Evolutionary conservation across 2,329 filamentous ascomycete species (phyloP), one percentile per base, ranked within the genome.

Genomic region (Dichotomopilus funicola): DNA sequence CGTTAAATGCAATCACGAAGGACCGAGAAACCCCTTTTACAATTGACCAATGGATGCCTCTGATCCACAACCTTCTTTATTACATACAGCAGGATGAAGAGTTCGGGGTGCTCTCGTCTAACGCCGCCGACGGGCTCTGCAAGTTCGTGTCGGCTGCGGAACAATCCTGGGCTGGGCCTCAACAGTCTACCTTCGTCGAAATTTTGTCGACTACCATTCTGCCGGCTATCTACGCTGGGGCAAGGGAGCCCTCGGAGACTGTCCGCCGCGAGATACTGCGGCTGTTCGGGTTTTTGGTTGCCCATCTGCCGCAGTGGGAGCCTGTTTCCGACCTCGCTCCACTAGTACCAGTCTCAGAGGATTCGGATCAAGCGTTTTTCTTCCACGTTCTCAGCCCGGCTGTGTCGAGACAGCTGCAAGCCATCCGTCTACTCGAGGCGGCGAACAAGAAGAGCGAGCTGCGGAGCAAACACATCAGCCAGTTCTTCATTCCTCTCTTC

Each of bases 371-470:
- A 9, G 88, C 89, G 0, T 96, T 99, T 74, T 99, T 97, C 75
- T 88, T 82, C 70, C 95, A 97, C 64, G 84, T 97, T 45, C 75
- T 97, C 38, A 91, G 94, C 66, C 92, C 95, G 48, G 91, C 95
- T 51, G 86, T 91, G 38, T 86, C 94, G 57, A 85, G 89, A 61
- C 88, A 95, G 65, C 78, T 95, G 53, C 87, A 91, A 63, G 91
- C 94, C 2, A 75, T 99, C 40, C 85, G 88, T 57, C 80, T 89
- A 55, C 76, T 99, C 10, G 85, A 88, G 54, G 74, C 79, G 7
- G 86, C 87, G 59, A 88, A 89, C 54, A 70, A 75, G 8, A 78
- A 78, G 54, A 78, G 81, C 10, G 77, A 82, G 49, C 75, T 99
- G 57, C 80, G 80, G 59, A 88, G 89, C 64, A 83, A 83, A 51